Evolutionary conservation across 345 rosid genomes (phyloP).

Genomic region (Schrenkiella parvula): DNA sequence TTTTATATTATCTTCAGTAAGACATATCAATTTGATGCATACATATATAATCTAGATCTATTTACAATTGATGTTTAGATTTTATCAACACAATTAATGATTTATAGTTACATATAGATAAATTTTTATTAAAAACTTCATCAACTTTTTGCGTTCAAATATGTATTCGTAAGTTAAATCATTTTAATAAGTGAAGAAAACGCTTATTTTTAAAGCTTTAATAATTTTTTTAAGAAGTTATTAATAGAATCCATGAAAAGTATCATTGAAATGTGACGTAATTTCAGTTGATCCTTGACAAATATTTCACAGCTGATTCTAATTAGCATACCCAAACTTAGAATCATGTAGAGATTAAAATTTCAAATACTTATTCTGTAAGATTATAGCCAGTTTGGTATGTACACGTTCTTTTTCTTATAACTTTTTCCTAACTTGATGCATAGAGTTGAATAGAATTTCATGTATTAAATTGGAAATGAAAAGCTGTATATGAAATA

Average conservation of each 20-base stretch:
- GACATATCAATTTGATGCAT: slow-evolving; percentile 4
- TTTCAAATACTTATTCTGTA: neutral
- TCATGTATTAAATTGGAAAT: neutral
- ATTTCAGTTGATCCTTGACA: neutral
- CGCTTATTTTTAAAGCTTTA: neutral
- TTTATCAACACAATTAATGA: neutral
- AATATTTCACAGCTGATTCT: neutral
- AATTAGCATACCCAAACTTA: neutral
- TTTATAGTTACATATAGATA: neutral
- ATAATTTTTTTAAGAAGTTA: neutral
- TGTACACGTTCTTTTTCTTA: neutral
- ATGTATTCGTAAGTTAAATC: neutral
- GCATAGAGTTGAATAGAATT: neutral
- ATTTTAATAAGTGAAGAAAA: neutral
- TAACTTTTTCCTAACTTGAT: neutral
- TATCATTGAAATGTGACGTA: neutral
- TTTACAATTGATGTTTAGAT: neutral
- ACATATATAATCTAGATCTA: neutral
- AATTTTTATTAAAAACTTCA: neutral
- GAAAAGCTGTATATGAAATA: neutral
- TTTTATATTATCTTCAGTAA: too few relatives aligned
- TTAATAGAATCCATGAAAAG: neutral
- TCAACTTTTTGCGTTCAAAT: neutral
- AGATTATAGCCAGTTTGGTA: neutral
- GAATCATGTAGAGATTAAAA: neutral